Evolutionary conservation across 2,329 filamentous ascomycete genomes (phyloP).

Genomic region (Verticillium tricorpus): DNA sequence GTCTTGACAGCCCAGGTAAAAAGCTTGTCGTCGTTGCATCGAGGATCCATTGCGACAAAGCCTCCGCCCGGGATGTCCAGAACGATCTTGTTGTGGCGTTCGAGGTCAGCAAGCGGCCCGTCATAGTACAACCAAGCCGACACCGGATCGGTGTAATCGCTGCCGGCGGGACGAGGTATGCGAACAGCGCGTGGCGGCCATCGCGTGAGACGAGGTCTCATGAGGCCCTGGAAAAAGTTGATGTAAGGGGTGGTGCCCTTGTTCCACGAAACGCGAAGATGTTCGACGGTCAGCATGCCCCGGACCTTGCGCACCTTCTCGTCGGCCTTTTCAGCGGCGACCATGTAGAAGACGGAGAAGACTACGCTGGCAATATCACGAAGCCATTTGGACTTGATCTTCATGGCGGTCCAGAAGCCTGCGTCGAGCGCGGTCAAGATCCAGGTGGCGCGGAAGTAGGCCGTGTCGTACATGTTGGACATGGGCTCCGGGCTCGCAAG

Average conservation of each 20-base stretch:
- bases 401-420: conserved; percentile 98
- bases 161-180: conserved; percentile 75
- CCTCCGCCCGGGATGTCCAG: conserved; percentile 91
- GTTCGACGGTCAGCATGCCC: conserved; percentile 81
- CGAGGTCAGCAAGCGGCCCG: conserved; percentile 73
- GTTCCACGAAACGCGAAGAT: conserved; percentile 91
- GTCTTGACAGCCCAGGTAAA: conserved; percentile 88
- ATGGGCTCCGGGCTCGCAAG: conserved; percentile 91
- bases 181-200: conserved; percentile 79
- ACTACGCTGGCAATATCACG: conserved; percentile 77
- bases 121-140: conserved; percentile 93
- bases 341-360: conserved; percentile 86
- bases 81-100: conserved; percentile 71
- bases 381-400: conserved; percentile 71
- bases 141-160: conserved; percentile 79
- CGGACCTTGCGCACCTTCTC: conserved; percentile 93
- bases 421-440: conserved; percentile 90
- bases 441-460: conserved; percentile 97
- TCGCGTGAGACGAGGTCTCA: conserved; percentile 74
- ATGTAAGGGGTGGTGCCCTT: conserved; percentile 89
- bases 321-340: conserved; percentile 90
- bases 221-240: conserved; percentile 62
- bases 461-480: conserved; percentile 85
- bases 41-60: conserved; percentile 95
- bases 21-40: conserved; percentile 90